Percentiles rank a stretch among this genome's conserved stretches.
Evolutionary conservation across 805 yeast species (phyloP).

Genomic region (Lipomyces starkeyi): DNA sequence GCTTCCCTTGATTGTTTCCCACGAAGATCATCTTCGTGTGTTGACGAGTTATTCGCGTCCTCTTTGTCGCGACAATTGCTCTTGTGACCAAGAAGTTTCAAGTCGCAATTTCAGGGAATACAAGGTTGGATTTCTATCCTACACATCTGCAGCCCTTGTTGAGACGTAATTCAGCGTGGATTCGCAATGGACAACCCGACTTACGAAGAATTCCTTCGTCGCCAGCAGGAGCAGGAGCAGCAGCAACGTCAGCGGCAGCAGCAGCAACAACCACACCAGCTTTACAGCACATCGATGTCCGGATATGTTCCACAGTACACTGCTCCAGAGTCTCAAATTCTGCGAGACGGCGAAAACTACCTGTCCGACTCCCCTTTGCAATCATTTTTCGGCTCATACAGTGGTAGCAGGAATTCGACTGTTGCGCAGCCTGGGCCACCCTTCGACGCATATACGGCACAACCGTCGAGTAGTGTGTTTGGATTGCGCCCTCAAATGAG

Average conservation of each 20-base stretch:
- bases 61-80: background rate
- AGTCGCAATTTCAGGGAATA: background rate
- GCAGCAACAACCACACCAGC: background rate
- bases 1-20: background rate
- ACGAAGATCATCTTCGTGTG: background rate
- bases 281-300: background rate
- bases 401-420: background rate
- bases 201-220: conserved; percentile 3
- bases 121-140: background rate
- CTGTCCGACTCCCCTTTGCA: conserved; percentile 9
- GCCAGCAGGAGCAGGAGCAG: conserved; percentile 10
- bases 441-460: conserved; percentile 19
- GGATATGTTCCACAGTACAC: background rate
- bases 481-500: conserved; percentile 16
- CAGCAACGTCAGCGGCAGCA: conserved; percentile 7
- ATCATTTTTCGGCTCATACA: conserved; percentile 8
- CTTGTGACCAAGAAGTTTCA: background rate
- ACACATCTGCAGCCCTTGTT: background rate
- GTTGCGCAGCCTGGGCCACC: background rate
- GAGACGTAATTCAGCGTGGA: background rate
- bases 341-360: background rate
- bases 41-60: background rate
- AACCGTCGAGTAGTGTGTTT: background rate
- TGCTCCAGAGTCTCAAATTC: background rate
- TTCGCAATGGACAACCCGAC: background rate